Conservation (phyloP, 225 moss, liverwort and hornwort species). For the Sphagnum tenellum region DNA sequence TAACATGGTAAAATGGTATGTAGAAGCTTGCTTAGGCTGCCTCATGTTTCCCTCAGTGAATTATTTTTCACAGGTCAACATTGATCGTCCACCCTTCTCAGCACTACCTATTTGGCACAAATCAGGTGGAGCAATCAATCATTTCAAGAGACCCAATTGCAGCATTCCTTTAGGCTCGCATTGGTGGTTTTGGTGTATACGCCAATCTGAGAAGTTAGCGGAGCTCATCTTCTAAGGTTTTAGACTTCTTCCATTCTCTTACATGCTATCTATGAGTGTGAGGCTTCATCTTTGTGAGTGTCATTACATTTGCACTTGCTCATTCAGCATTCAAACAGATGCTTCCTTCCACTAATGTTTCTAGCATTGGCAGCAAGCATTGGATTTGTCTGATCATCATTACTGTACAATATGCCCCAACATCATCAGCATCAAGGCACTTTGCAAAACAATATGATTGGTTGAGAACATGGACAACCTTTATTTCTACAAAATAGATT, state of each 20-base stretch:
- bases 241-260: conserved; percentile 55
- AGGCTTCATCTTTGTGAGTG: conserved; percentile 82
- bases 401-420: too few species aligned
- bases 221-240: conserved; percentile 96
- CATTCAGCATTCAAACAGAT: conserved; percentile 75
- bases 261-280: conserved; percentile 77
- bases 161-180: conserved; percentile 60
- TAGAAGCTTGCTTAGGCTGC: conserved; percentile 79
- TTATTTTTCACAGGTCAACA: conserved; percentile 77
- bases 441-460: too few species aligned
- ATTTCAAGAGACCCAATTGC: conserved; percentile 87
- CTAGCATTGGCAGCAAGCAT: conserved; percentile 91
- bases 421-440: too few species aligned
- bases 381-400: conserved; percentile 68
- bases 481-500: too few species aligned
- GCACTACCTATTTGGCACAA: conserved; percentile 30
- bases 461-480: too few species aligned
- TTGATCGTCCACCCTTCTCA: conserved; percentile 74
- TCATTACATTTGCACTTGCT: conserved; percentile 80
- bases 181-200: conserved; percentile 90
- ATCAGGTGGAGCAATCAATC: conserved; percentile 90
- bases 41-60: conserved; percentile 88
- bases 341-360: conserved; percentile 89
- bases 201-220: conserved; percentile 57
- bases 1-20: conserved; percentile 72